Percentiles rank a stretch among this genome's conserved stretches.
phyloP scores from a whole-genome alignment of 2,329 filamentous ascomycete genomes.

The Rugonectria rugulosa region DNA sequence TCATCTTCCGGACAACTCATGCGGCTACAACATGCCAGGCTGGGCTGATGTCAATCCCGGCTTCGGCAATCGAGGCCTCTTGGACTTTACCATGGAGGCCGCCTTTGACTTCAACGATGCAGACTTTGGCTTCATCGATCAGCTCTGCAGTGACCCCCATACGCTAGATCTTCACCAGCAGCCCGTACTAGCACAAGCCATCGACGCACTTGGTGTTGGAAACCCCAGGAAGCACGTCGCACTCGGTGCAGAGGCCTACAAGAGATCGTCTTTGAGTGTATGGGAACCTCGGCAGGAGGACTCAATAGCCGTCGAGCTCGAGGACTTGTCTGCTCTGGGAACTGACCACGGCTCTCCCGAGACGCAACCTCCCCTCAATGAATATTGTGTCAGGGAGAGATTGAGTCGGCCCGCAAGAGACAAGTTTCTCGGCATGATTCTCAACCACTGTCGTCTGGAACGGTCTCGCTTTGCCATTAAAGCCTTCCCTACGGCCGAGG shows the following conservation, averaged over 20 bases:
- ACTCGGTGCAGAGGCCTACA: slow-evolving; percentile 21
- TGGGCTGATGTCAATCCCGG: slow-evolving; percentile 11
- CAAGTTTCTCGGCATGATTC: slow-evolving; percentile 21
- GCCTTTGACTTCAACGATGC: slow-evolving; percentile 15
- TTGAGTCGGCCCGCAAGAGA: slow-evolving; percentile 15
- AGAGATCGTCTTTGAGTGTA: slow-evolving; percentile 17
- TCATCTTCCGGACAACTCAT: not conserved
- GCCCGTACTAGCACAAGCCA: slow-evolving; percentile 1
- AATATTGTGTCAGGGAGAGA: slow-evolving; percentile 10
- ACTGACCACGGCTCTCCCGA: slow-evolving; percentile 15
- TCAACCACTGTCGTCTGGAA: slow-evolving; percentile 22
- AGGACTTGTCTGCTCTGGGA: slow-evolving; percentile 21
- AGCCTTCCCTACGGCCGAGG: slow-evolving; percentile 20
- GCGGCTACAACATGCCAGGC: not conserved
- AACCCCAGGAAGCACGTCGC: slow-evolving; percentile 14
- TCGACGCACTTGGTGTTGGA: slow-evolving; percentile 3
- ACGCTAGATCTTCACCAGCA: not conserved
- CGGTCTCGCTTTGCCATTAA: slow-evolving; percentile 19
- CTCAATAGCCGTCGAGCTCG: slow-evolving; percentile 15
- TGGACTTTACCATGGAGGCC: slow-evolving; percentile 15
- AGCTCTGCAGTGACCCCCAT: slow-evolving; percentile 13
- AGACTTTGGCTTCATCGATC: slow-evolving; percentile 21
- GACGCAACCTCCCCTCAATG: not conserved
- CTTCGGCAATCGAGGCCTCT: slow-evolving; percentile 1
- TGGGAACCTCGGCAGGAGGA: slow-evolving; percentile 23